A percentile compares a stretch with the other conserved stretches of the same genome.
These are phyloP conservation scores for Mycena amicta DNA, from an alignment of 768 basidiomycete species.

Conservation along the genomic window DNA sequence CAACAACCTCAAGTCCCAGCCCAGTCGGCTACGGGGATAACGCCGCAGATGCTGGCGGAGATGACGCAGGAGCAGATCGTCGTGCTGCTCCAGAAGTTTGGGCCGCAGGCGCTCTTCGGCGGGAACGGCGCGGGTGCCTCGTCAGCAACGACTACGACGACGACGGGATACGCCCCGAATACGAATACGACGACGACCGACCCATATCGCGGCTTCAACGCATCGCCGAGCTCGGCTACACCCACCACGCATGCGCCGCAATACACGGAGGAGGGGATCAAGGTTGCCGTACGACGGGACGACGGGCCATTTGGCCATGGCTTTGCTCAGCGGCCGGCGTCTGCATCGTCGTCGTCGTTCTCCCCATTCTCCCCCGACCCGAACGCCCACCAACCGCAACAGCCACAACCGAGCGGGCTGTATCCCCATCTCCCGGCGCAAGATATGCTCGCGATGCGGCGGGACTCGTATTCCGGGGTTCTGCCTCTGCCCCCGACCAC, in stretches of 20 bases:
- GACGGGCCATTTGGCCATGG: constrained; percentile 17
- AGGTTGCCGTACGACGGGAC: constrained; percentile 20
- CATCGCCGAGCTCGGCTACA: neutral
- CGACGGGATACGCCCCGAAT: constrained; percentile 19
- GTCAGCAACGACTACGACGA: constrained; percentile 13
- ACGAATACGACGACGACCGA: constrained; percentile 20
- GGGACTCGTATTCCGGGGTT: constrained; percentile 33
- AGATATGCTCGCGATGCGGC: constrained; percentile 31
- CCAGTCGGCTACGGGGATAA: constrained; percentile 15
- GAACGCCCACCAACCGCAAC: constrained; percentile 43
- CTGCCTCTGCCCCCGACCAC: constrained; percentile 45
- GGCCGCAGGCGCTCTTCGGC: constrained; percentile 36
- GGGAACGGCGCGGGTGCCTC: constrained; percentile 21
- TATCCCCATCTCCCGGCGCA: constrained; percentile 11
- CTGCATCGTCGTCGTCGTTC: constrained; percentile 33
- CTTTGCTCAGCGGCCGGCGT: constrained; percentile 14
- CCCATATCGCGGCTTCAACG: constrained; percentile 26
- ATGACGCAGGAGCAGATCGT: constrained; percentile 67
- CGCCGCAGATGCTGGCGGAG: constrained; percentile 29
- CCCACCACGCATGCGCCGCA: constrained; percentile 38
- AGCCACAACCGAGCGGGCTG: constrained; percentile 2
- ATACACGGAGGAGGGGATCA: constrained; percentile 28
- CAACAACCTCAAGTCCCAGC: constrained; percentile 8
- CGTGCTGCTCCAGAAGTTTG: constrained; percentile 60
- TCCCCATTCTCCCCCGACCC: constrained; percentile 84